These are phyloP conservation scores for Russula sp. DNA, from an alignment of 768 basidiomycete species.

Conservation along the genomic window DNA sequence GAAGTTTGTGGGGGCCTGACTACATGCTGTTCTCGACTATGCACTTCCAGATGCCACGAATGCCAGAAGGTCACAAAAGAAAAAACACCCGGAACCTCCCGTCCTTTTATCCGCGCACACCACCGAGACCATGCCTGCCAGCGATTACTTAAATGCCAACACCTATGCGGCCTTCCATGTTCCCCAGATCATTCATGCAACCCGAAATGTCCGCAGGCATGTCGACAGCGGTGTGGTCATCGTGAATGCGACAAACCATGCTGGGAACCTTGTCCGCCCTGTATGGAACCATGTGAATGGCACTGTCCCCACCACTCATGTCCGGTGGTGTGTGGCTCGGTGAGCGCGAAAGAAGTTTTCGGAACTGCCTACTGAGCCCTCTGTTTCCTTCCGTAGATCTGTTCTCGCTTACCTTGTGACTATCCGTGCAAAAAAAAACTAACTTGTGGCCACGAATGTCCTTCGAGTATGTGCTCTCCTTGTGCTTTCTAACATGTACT, in stretches of 20 bases:
- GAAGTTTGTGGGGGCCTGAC: constrained; percentile 24
- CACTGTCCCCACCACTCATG: constrained; percentile 30
- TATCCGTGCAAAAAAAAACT: constrained; percentile 27
- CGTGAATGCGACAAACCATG: constrained; percentile 27
- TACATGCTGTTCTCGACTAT: constrained; percentile 28
- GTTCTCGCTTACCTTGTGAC: constrained; percentile 34
- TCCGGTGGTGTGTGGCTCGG: constrained; percentile 32
- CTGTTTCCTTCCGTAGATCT: constrained; percentile 25
- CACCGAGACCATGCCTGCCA: constrained; percentile 30
- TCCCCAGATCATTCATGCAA: constrained; percentile 27
- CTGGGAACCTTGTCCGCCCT: constrained; percentile 29
- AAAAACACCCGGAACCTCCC: not conserved
- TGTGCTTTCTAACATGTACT: not conserved
- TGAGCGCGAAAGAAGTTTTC: constrained; percentile 18
- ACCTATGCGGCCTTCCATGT: constrained; percentile 28
- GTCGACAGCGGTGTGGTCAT: constrained; percentile 28
- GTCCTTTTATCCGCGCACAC: constrained; percentile 7
- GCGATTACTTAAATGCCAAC: constrained; percentile 28
- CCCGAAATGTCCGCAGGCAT: constrained; percentile 23
- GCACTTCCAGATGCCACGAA: constrained; percentile 26
- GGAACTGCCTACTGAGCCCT: not conserved
- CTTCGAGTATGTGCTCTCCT: constrained; percentile 27
- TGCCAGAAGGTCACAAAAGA: constrained; percentile 25
- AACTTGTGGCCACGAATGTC: constrained; percentile 33
- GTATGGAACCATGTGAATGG: constrained; percentile 33